A percentile compares a stretch with the other conserved stretches of the same genome.
phyloP scores from a whole-genome alignment of 805 yeast species.

The Blastobotrys robertii region DNA sequence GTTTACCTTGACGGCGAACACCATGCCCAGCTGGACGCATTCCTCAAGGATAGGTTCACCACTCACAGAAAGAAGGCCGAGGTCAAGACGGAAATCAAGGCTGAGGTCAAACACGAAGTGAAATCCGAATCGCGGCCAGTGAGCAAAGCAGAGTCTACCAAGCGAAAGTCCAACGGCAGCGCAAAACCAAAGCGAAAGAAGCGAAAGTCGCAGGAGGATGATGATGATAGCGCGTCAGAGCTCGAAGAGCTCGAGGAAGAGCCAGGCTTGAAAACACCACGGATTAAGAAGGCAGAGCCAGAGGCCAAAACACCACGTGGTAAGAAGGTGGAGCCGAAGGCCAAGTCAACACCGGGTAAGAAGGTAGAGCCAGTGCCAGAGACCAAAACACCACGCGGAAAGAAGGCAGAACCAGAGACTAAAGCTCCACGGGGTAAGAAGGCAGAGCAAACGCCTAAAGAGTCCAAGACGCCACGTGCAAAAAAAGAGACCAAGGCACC shows the following conservation, averaged over 20 bases:
- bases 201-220: conserved; percentile 11
- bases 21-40: conserved; percentile 20
- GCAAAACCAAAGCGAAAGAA: conserved; percentile 22
- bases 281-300: conserved; percentile 15
- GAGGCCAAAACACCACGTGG: conserved; percentile 11
- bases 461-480: too few relatives aligned
- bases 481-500: too few relatives aligned
- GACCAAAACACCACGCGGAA: conserved; percentile 9
- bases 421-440: too few relatives aligned
- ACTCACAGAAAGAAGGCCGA: not conserved
- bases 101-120: not conserved
- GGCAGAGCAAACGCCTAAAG: too few relatives aligned
- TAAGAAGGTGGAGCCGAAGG: too few relatives aligned
- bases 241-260: conserved; percentile 15
- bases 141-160: not conserved
- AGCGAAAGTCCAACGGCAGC: conserved; percentile 20
- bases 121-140: conserved; percentile 1
- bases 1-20: conserved; percentile 44
- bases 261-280: conserved; percentile 9
- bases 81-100: not conserved
- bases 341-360: too few relatives aligned
- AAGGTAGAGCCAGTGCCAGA: too few relatives aligned
- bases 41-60: conserved; percentile 1
- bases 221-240: not conserved
- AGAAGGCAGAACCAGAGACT: too few relatives aligned